Base-by-base conservation (phyloP, 176 grass and related monocot genomes). In the Carex myosuroides region DNA sequence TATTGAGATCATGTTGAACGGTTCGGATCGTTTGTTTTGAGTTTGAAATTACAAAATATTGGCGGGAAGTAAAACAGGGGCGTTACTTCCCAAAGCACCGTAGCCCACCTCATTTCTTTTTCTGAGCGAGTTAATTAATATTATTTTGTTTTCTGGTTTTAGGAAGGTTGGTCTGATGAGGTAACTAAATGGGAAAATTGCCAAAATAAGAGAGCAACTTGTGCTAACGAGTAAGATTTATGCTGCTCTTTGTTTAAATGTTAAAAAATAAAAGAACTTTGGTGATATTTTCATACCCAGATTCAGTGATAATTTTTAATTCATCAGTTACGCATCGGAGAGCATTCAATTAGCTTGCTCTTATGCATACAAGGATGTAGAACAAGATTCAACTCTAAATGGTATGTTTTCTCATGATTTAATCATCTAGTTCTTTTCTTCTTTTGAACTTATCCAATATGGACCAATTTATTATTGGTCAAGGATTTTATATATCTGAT, bases 321-420 rank as follows among this genome's bases (percentile, higher is more conserved):
- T 44, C 77, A 55, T 67, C 90, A 99, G 96, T 70, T 99, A 95
- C 29, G 96, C 91, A 6, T 72, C 88, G 8, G 96, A 99, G 86
- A 94, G 96, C 87, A 95, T 94, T 82, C 26, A 85, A 21, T 69
- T 95, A 44, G 30, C 96, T 17, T 99, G 96, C 69, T 84, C 88
- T 63, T 99, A 99, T 53, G 96, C 93, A 22, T 99, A 95, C 61
- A 93, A 94, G 85, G 93, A 99, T 83, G 96, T 92, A 3, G 88
- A 92, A 62, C 90, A 99, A 55, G 48, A 89, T 87, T 70, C 85
- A 41, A 95, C 93, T 53, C 70, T 99, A 71, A 83, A 56, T 82
- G 96, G 96, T 95, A 77, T 82, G 46, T 66, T 5, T 78, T 20
- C 54, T 85, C 57, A 64, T 66, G 64, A 59, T 64, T 20, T 5